phyloP scores from a whole-genome alignment of 2,329 filamentous ascomycete genomes.

The Aspergillus glaucus region DNA sequence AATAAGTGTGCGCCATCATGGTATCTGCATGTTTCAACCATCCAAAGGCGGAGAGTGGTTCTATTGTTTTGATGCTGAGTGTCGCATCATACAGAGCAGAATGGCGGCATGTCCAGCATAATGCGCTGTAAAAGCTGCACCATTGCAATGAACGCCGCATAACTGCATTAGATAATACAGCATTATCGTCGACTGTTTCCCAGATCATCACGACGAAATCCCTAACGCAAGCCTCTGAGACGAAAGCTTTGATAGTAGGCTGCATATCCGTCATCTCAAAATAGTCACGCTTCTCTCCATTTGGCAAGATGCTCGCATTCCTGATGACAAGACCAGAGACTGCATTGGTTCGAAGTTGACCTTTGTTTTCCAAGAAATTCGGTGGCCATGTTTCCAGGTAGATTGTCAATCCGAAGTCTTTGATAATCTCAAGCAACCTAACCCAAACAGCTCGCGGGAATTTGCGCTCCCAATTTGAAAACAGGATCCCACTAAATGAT shows the following conservation, averaged over 20 bases:
- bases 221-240: conserved; percentile 40
- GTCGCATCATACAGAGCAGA: conserved; percentile 32
- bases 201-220: conserved; percentile 40
- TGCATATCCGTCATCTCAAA: conserved; percentile 39
- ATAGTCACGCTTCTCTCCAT: conserved; percentile 40
- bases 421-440: conserved; percentile 28
- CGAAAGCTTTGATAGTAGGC: conserved; percentile 40
- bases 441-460: conserved; percentile 24
- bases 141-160: conserved; percentile 40
- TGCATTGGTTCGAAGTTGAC: conserved; percentile 26
- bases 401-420: conserved; percentile 32
- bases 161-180: conserved; percentile 35
- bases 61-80: conserved; percentile 22
- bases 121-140: conserved; percentile 43
- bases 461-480: conserved; percentile 37
- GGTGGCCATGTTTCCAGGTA: conserved; percentile 40
- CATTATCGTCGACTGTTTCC: conserved; percentile 40
- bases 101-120: conserved; percentile 39
- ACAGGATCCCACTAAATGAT: conserved; percentile 35
- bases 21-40: conserved; percentile 43
- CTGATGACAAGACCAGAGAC: conserved; percentile 36
- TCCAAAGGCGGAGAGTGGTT: conserved; percentile 42
- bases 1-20: conserved; percentile 39
- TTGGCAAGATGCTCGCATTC: conserved; percentile 37
- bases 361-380: conserved; percentile 32